These are phyloP conservation scores for Pseudocercospora crystallina DNA, from an alignment of 2,329 filamentous ascomycete genomes.

Conservation along the genomic window DNA sequence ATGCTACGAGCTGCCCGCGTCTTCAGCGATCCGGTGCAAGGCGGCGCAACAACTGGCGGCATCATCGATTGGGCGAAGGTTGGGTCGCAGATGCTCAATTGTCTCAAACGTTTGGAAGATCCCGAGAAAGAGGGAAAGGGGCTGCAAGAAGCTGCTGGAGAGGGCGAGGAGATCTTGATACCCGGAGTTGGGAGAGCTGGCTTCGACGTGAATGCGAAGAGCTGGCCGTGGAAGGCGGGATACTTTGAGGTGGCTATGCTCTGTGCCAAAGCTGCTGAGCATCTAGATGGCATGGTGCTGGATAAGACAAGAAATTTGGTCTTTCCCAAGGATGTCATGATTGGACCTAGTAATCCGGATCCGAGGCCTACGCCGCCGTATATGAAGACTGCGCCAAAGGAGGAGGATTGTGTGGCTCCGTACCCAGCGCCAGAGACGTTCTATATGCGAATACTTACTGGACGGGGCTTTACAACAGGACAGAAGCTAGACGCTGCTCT, in stretches of 20 bases:
- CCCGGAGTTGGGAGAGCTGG: constrained; percentile 57
- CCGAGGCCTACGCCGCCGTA: constrained; percentile 71
- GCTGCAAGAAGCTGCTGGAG: constrained; percentile 59
- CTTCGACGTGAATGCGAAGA: constrained; percentile 71
- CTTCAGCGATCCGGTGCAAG: constrained; percentile 52
- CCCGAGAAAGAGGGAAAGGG: constrained; percentile 66
- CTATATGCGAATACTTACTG: constrained; percentile 80
- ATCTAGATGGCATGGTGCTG: constrained; percentile 74
- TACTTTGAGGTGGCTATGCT: constrained; percentile 83
- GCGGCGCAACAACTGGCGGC: constrained; percentile 53
- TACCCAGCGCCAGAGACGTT: constrained; percentile 71
- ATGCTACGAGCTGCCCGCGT: constrained; percentile 60
- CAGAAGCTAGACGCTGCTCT: constrained; percentile 81
- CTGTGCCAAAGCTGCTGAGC: constrained; percentile 72
- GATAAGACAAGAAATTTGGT: constrained; percentile 66
- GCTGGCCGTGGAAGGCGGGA: constrained; percentile 79
- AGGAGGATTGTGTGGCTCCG: constrained; percentile 71
- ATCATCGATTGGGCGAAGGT: constrained; percentile 69
- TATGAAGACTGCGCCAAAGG: constrained; percentile 62
- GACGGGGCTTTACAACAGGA: constrained; percentile 72
- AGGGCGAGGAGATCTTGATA: constrained; percentile 34
- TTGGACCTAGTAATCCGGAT: constrained; percentile 79
- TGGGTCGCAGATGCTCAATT: constrained; percentile 58
- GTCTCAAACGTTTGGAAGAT: constrained; percentile 70
- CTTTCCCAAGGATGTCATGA: constrained; percentile 71